Conservation (phyloP, 2,329 filamentous ascomycete species). For the Verticillium alfalfae region DNA sequence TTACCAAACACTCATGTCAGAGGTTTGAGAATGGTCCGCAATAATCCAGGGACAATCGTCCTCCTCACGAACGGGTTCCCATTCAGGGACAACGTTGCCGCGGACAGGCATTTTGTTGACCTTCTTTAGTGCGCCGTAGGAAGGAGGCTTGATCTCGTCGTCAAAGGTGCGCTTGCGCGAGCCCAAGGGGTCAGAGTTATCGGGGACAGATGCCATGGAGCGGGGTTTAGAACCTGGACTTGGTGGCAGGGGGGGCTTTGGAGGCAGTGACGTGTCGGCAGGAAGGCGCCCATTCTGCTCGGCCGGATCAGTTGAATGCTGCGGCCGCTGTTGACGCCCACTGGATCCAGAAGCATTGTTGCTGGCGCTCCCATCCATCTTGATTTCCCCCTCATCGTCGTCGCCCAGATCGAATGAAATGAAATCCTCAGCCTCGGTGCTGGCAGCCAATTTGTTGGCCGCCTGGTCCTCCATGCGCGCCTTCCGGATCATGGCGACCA, state of each 20-base stretch:
- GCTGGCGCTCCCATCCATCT: slow-evolving; percentile 3
- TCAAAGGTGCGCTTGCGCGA: slow-evolving; percentile 70
- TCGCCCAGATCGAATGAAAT: slow-evolving; percentile 76
- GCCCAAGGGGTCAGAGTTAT: slow-evolving; percentile 40
- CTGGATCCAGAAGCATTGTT: background rate
- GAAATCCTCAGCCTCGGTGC: slow-evolving; percentile 70
- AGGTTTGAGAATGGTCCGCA: slow-evolving; percentile 47
- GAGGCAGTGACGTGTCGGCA: slow-evolving; percentile 1
- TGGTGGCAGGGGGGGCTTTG: slow-evolving; percentile 11
- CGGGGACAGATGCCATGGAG: slow-evolving; percentile 19
- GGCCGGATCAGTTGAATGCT: background rate
- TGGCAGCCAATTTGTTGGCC: slow-evolving; percentile 39
- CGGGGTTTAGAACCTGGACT: slow-evolving; percentile 14
- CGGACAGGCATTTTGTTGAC: slow-evolving; percentile 40
- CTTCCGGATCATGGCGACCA: slow-evolving; percentile 88
- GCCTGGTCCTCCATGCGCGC: slow-evolving; percentile 59
- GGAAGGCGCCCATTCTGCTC: background rate
- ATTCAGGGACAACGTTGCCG: slow-evolving; percentile 45
- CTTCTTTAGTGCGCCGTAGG: slow-evolving; percentile 47
- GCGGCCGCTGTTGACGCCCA: background rate
- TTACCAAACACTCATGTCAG: slow-evolving; percentile 53
- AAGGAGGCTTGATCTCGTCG: slow-evolving; percentile 58
- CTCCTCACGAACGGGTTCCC: slow-evolving; percentile 38
- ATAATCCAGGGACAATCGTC: slow-evolving; percentile 58
- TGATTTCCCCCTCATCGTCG: slow-evolving; percentile 30